These are phyloP conservation scores for Lichtheimia ramosa DNA, from an alignment of 371 early-diverging fungal genomes.

Conservation along the genomic window DNA sequence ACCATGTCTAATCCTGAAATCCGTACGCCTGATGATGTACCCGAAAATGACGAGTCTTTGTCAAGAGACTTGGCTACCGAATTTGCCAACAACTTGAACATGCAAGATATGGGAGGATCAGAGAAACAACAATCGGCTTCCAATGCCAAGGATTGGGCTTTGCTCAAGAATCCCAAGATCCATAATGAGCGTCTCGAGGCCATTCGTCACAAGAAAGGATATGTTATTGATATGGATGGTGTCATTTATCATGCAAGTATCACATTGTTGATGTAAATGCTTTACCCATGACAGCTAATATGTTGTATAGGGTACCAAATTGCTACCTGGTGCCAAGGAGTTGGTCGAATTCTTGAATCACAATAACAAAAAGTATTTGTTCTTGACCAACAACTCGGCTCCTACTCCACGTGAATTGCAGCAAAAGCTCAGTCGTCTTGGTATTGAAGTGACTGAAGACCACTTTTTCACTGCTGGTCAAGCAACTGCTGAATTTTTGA, in stretches of 20 bases:
- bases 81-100: not conserved
- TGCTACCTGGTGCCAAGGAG: slow-evolving; percentile 60
- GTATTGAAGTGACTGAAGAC: slow-evolving; percentile 56
- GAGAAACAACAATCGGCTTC: slow-evolving; percentile 3
- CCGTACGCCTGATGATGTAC: not conserved
- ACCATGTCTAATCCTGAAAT: not conserved
- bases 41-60: not conserved
- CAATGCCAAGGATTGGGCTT: slow-evolving; percentile 28
- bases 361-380: slow-evolving; percentile 62
- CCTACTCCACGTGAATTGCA: slow-evolving; percentile 66
- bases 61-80: not conserved
- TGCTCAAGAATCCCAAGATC: slow-evolving; percentile 38
- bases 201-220: slow-evolving; percentile 61
- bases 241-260: slow-evolving; percentile 63
- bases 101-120: too few relatives aligned
- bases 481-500: slow-evolving; percentile 64
- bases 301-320: slow-evolving; percentile 13
- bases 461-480: slow-evolving; percentile 70
- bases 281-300: too few relatives aligned
- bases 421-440: slow-evolving; percentile 56
- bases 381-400: slow-evolving; percentile 71
- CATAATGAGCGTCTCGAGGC: slow-evolving; percentile 49
- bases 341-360: slow-evolving; percentile 56
- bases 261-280: not conserved
- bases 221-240: slow-evolving; percentile 70